Base-by-base conservation (phyloP, 2,329 filamentous ascomycete genomes). In the Arthrobotrys conoides region DNA sequence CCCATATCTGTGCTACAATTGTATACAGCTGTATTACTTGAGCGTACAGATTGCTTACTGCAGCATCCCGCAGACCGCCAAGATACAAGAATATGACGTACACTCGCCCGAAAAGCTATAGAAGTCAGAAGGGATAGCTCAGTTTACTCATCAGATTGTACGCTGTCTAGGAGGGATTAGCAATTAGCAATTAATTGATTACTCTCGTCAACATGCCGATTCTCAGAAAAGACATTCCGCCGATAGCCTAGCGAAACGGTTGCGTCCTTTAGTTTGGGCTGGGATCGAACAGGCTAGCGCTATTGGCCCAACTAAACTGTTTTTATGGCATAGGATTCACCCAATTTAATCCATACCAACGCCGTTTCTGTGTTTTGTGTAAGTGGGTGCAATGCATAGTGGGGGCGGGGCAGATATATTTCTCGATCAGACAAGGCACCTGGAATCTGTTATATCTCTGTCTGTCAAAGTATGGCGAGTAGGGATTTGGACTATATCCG, bases 131-230 rank as follows among this genome's bases (percentile, higher is more conserved):
- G 22, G 27, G 27, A 30, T 30, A 30, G 27, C 27, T 30, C 41
- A 27, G 73, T 77, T 77, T 77, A 77, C 73, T 77, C 73, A 77
- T 77, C 73, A 77, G 33, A 67, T 53, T 36, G 24, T 10, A 12
- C 20, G 1, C 33, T 55, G 30, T 22, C 12, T 59, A 10, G 33
- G 36, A 3, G 46, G 48, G 72, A 69, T 77, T 68, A 77, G 48
- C 61, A 71, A 77, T 51, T 51, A 77, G 46, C 61, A 77, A 77
- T 71, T 57, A 77, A 77, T 71, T 57, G 73, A 77, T 71, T 77
- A 77, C 66, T 71, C 59, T 77, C 73, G 73, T 77, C 67, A 77
- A 77, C 67, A 67, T 67, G 73, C 73, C 73, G 73, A 77, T n/a
- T 61, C 33, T 46, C 48, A 44, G 51, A 53, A 16, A 22, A 48